Base-by-base conservation (phyloP, 2,329 filamentous ascomycete species). In the Pseudocercospora macadamiae region DNA sequence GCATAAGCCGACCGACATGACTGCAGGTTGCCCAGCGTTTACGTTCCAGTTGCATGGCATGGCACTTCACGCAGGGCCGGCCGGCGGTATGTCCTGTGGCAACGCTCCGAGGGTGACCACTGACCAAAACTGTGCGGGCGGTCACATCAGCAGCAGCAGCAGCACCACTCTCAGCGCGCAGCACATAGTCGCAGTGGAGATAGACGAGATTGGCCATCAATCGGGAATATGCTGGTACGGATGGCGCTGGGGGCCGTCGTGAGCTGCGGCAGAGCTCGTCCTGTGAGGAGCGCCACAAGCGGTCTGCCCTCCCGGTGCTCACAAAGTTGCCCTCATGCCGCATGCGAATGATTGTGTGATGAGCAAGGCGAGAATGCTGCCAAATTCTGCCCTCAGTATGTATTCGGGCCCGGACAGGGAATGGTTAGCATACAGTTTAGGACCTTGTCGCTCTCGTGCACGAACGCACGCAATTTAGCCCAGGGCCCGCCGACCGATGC, bases 351-450 rank as follows among this genome's bases (percentile, higher is more conserved):
- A n/a, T n/a, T n/a, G n/a, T n/a, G n/a, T n/a, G n/a, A n/a, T n/a
- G n/a, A n/a, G n/a, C n/a, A n/a, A n/a, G n/a, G n/a, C n/a, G n/a
- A n/a, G n/a, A n/a, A 19, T 19, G 8, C 21, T 47, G 36, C 36
- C 42, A 14, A 26, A 25, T 14, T 18, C 45, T 49, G 47, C 47
- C 47, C 47, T 49, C 25, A 49, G 26, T 30, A n/a, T 18, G 16
- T n/a, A 12, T 49, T 49, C 47, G 47, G 47, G 26, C 47, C 47
- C 47, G 47, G n/a, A n/a, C 47, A 49, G 47, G 47, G 45, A 48
- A 49, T 28, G 21, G 26, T n/a, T 30, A 49, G 26, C 23, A 32
- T 28, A 32, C 30, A 10, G 12, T 48, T 19, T 26, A 9, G 10
- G 19, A 21, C 14, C 42, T 21, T 16, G 25, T n/a, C n/a, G 7